A percentile compares a stretch with the other conserved stretches of the same genome.
Evolutionary conservation across 163 green algal genomes (phyloP).

Genomic region (Chlorella variabilis): DNA sequence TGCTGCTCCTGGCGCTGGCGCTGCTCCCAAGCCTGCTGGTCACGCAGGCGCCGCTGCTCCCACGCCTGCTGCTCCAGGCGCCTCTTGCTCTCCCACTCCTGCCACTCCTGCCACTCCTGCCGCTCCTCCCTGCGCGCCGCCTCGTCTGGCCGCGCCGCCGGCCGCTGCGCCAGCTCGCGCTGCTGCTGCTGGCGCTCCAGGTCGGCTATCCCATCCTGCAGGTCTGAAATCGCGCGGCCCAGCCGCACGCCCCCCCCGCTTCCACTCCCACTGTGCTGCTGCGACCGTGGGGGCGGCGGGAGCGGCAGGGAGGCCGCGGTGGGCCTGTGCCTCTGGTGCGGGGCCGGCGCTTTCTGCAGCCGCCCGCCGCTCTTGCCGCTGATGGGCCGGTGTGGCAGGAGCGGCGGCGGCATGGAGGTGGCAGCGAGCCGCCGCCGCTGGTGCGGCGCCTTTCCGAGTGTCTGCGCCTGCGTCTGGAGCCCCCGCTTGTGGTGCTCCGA

Average conservation of each 20-base stretch:
- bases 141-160: too few species aligned
- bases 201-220: neutral
- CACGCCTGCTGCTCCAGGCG: neutral
- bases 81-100: too few species aligned
- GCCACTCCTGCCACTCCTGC: neutral
- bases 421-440: neutral
- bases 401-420: neutral
- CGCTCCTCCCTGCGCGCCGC: too few species aligned
- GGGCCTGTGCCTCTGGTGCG: neutral
- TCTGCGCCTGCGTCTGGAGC: neutral
- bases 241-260: too few species aligned
- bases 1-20: neutral
- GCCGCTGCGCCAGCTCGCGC: neutral
- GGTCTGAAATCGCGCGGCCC: too few species aligned
- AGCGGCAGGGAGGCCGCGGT: neutral
- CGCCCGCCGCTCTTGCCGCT: neutral
- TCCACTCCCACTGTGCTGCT: too few species aligned
- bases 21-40: neutral
- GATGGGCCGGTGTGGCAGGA: neutral
- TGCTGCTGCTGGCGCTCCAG: neutral
- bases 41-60: neutral
- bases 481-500: neutral
- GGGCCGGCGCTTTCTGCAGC: neutral
- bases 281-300: too few species aligned
- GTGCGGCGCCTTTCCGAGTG: neutral